phyloP scores from a whole-genome alignment of 1,284 basidiomycete species.

The Ganoderma multipileum region DNA sequence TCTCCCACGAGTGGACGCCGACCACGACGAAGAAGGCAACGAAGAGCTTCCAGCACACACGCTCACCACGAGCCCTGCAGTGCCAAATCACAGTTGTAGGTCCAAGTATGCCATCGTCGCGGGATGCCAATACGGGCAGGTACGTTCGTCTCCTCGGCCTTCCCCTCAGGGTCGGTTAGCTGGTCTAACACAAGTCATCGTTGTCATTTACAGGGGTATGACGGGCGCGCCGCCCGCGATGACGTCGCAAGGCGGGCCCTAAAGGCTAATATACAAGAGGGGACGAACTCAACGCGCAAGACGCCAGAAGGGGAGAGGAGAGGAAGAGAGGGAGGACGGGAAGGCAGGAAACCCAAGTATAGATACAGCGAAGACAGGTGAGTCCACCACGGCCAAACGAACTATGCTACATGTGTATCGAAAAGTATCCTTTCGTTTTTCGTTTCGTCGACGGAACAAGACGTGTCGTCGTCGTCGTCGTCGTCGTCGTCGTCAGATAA shows the following conservation, averaged over 20 bases:
- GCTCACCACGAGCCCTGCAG: slow-evolving; percentile 2
- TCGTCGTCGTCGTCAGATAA: slow-evolving; percentile 16
- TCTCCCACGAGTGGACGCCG: background rate
- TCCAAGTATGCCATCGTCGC: slow-evolving; percentile 14
- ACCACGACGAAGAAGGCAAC: slow-evolving; percentile 4
- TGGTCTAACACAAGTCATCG: slow-evolving; percentile 9
- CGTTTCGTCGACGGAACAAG: background rate
- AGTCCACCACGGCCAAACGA: slow-evolving; percentile 16
- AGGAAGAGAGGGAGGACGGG: background rate
- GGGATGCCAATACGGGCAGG: slow-evolving; percentile 25
- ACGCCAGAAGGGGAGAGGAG: background rate
- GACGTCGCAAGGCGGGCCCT: background rate
- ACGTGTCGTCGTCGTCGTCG: slow-evolving; percentile 18
- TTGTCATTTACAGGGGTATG: slow-evolving; percentile 25
- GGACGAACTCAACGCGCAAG: background rate
- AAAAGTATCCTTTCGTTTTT: slow-evolving; percentile 23
- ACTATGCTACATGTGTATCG: slow-evolving; percentile 29
- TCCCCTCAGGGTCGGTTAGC: background rate
- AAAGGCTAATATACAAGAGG: background rate
- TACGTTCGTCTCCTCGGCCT: slow-evolving; percentile 12
- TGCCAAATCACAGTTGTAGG: slow-evolving; percentile 13
- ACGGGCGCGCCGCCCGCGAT: slow-evolving; percentile 6
- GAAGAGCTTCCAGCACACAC: slow-evolving; percentile 1
- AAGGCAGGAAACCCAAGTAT: slow-evolving; percentile 10
- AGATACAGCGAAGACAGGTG: slow-evolving; percentile 29